Percentiles rank a stretch among this genome's conserved stretches.
Conservation (phyloP, 495 filamentous ascomycete genomes). For the Ramalina intermedia region DNA sequence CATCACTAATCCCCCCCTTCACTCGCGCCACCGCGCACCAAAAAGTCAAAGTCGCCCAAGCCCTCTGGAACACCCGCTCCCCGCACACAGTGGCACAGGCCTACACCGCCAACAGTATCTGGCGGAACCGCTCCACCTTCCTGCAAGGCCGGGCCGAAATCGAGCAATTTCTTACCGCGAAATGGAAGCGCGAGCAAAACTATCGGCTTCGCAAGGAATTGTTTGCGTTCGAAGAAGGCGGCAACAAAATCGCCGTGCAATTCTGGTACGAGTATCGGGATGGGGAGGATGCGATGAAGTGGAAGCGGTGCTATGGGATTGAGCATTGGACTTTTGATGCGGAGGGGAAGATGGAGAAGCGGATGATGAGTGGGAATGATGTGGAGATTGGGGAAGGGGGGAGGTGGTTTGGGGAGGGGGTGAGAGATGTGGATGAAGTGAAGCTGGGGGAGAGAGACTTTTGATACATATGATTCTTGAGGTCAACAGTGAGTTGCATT, state of each 20-base stretch:
- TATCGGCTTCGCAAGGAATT: slow-evolving; percentile 80
- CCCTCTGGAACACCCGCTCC: slow-evolving; percentile 70
- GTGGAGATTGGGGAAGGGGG: slow-evolving; percentile 42
- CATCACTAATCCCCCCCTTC: slow-evolving; percentile 59
- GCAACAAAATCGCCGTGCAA: slow-evolving; percentile 67
- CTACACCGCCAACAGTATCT: slow-evolving; percentile 67
- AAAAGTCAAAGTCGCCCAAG: slow-evolving; percentile 79
- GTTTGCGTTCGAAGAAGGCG: slow-evolving; percentile 47
- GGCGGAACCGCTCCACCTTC: slow-evolving; percentile 68
- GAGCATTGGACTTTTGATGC: slow-evolving; percentile 86
- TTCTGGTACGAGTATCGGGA: slow-evolving; percentile 91
- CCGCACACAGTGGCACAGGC: slow-evolving; percentile 48
- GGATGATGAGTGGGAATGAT: slow-evolving; percentile 89
- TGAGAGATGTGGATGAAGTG: slow-evolving; percentile 52
- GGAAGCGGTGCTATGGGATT: slow-evolving; percentile 82
- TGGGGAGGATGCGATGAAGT: slow-evolving; percentile 46
- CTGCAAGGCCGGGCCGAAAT: slow-evolving; percentile 55
- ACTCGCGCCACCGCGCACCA: slow-evolving; percentile 53
- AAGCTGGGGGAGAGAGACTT: slow-evolving; percentile 62
- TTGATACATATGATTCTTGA: slow-evolving; percentile 22
- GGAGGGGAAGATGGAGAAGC: slow-evolving; percentile 70
- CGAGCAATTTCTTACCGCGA: slow-evolving; percentile 54
- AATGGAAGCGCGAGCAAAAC: slow-evolving; percentile 60
- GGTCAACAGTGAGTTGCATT: too few relatives aligned
- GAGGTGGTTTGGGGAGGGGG: slow-evolving; percentile 46